These are phyloP conservation scores for Eremothecium sinecaudum DNA, from an alignment of 1,139 yeast genomes.

Conservation along the genomic window DNA sequence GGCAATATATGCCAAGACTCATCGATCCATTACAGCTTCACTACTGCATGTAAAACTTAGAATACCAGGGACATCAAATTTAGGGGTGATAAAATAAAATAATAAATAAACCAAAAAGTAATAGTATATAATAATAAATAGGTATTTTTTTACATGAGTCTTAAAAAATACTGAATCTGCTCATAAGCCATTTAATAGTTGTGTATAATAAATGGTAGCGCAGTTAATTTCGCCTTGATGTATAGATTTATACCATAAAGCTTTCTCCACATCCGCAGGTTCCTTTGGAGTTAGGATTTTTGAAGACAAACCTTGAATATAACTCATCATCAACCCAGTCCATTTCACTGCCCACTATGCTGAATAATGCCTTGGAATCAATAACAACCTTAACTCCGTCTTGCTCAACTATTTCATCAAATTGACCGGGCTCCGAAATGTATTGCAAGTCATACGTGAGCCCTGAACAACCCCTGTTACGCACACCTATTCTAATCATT, in stretches of 20 bases:
- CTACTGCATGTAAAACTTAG: no score
- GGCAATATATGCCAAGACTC: no score
- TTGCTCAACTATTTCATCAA: constrained; percentile 86
- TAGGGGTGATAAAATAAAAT: no score
- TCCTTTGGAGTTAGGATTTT: constrained; percentile 92
- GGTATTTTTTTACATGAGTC: no score
- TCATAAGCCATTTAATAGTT: constrained; percentile 1
- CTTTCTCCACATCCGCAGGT: constrained; percentile 99
- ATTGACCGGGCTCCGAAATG: constrained; percentile 81
- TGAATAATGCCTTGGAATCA: constrained; percentile 90
- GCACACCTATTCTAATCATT: constrained; percentile 85
- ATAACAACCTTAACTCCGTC: constrained; percentile 89
- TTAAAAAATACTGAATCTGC: neutral
- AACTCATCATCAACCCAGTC: constrained; percentile 95
- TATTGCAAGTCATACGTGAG: constrained; percentile 84
- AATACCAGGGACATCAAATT: no score
- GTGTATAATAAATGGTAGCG: neutral
- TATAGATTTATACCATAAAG: constrained; percentile 62
- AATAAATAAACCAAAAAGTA: neutral
- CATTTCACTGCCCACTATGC: constrained; percentile 96
- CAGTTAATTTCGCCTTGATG: neutral
- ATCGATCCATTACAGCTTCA: no score
- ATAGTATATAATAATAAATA: neutral
- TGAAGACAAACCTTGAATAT: constrained; percentile 80
- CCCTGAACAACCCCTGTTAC: constrained; percentile 94